phyloP scores from a whole-genome alignment of 2,329 filamentous ascomycete genomes.

The Ascochyta koolunga region DNA sequence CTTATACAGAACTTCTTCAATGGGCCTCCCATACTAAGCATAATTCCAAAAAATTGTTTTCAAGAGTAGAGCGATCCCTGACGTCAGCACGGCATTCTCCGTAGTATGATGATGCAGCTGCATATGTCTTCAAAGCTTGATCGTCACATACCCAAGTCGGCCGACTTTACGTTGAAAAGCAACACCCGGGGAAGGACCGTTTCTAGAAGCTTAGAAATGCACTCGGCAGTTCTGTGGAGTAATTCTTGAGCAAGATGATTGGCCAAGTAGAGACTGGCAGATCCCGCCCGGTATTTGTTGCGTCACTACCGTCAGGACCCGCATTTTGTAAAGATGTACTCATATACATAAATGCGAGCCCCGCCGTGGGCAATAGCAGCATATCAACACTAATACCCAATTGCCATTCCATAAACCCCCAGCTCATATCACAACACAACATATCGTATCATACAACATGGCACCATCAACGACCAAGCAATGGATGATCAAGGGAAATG shows the following conservation, averaged over 20 bases:
- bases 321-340: constrained; percentile 18
- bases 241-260: neutral
- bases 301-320: too few relatives aligned
- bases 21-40: neutral
- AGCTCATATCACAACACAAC: neutral
- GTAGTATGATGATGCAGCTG: neutral
- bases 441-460: constrained; percentile 26
- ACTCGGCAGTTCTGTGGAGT: constrained; percentile 1
- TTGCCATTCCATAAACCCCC: neutral
- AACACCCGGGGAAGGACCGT: neutral
- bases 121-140: neutral
- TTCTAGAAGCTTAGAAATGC: constrained; percentile 17
- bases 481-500: constrained; percentile 62
- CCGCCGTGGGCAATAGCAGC: neutral
- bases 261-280: constrained; percentile 1
- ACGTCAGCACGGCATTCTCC: neutral
- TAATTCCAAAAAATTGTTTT: neutral
- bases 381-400: neutral
- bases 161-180: constrained; percentile 1
- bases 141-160: neutral
- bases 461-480: constrained; percentile 57
- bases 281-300: constrained; percentile 5
- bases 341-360: constrained; percentile 15
- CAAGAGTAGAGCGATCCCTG: neutral
- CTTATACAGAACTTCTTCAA: neutral